phyloP scores from a whole-genome alignment of 2,329 filamentous ascomycete species.

The Calonectria crousiana region DNA sequence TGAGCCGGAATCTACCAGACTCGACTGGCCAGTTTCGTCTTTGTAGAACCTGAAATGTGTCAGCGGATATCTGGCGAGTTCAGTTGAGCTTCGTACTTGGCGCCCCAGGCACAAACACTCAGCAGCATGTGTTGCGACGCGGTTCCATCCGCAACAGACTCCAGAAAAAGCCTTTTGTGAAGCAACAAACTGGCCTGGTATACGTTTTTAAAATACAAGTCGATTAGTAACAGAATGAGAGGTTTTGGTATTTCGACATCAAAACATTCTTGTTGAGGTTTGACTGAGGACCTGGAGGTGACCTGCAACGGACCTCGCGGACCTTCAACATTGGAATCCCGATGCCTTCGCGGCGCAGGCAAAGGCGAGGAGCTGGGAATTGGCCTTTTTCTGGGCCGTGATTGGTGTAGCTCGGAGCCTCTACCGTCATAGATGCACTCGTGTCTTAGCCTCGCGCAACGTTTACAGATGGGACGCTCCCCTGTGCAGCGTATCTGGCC shows the following conservation, averaged over 20 bases:
- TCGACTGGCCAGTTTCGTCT: background rate
- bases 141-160: background rate
- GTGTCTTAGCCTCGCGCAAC: constrained; percentile 22
- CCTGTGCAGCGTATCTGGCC: constrained; percentile 34
- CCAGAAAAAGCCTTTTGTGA: background rate
- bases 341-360: background rate
- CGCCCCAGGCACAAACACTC: constrained; percentile 36
- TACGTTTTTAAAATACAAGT: constrained; percentile 34
- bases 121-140: constrained; percentile 22
- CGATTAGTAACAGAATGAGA: background rate
- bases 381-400: background rate
- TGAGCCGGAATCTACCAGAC: background rate
- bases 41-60: constrained; percentile 30
- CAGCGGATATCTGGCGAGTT: background rate
- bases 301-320: no score
- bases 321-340: no score
- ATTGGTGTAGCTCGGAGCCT: background rate
- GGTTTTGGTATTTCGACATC: background rate
- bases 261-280: background rate
- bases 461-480: constrained; percentile 33
- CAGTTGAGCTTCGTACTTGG: constrained; percentile 10
- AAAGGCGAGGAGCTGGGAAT: background rate
- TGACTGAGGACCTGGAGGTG: background rate
- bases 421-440: constrained; percentile 12
- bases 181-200: constrained; percentile 33